These are phyloP conservation scores for Allantophomopsis cytisporea DNA, from an alignment of 2,329 filamentous ascomycete species.

Conservation along the genomic window DNA sequence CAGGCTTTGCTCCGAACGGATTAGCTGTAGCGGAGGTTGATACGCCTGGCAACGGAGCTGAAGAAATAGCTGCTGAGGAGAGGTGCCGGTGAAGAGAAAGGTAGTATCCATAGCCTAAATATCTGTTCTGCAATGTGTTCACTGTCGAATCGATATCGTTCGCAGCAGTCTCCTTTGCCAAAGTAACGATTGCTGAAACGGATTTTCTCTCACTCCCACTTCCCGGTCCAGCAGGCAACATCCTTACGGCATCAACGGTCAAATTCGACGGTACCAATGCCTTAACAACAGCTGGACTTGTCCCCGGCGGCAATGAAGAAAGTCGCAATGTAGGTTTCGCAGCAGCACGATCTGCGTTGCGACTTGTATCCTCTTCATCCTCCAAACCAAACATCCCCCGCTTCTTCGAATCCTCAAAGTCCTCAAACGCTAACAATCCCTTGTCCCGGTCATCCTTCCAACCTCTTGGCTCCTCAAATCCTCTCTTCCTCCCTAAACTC, in stretches of 20 bases:
- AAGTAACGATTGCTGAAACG: constrained; percentile 64
- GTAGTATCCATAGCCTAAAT: constrained; percentile 75
- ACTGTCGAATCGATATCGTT: constrained; percentile 74
- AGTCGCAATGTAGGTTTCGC: constrained; percentile 50
- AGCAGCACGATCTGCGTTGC: constrained; percentile 41
- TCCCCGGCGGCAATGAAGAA: constrained; percentile 44
- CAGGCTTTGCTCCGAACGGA: constrained; percentile 66
- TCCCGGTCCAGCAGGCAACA: constrained; percentile 39
- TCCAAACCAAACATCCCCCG: constrained; percentile 16
- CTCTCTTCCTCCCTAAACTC: constrained; percentile 38
- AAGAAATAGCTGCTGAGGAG: constrained; percentile 60
- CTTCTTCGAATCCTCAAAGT: constrained; percentile 12
- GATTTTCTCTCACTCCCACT: constrained; percentile 51
- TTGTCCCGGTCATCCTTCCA: constrained; percentile 18
- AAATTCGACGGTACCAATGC: constrained; percentile 44
- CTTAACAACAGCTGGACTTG: constrained; percentile 44
- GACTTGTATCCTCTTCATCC: constrained; percentile 24
- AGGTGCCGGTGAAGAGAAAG: constrained; percentile 70
- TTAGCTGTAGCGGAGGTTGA: constrained; percentile 33
- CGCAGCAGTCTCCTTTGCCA: constrained; percentile 68
- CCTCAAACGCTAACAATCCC: constrained; percentile 17
- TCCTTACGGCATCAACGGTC: constrained; percentile 59
- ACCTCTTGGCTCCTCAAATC: constrained; percentile 21
- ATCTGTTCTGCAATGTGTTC: constrained; percentile 66
- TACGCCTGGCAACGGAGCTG: constrained; percentile 16